Evolutionary conservation across 768 basidiomycete species (phyloP), one percentile per base, ranked within the genome.

Genomic region (Auriculariales sp.): DNA sequence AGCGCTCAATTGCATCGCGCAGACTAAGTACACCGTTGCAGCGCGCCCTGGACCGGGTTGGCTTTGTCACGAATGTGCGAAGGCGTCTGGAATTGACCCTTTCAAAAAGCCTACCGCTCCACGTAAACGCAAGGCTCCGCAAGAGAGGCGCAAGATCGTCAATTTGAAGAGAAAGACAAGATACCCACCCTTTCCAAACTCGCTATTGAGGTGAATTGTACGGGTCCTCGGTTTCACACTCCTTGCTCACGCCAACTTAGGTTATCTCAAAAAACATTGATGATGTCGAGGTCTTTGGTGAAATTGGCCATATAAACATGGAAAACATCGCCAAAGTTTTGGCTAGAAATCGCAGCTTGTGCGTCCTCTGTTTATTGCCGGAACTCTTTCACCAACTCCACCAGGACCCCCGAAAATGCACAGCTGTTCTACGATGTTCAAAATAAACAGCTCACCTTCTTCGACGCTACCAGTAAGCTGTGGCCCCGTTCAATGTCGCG

Each of bases 391-490:
- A 54, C 5, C 9, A 49, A 51, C 39, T 24, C 48, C 17, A 30
- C 53, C 50, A 90, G 91, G 52, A 92, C 82, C 0, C 63, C 76
- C 0, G 76, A 89, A 52, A 95, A 91, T 52, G 87, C 77, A 0
- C 74, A 71, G 22, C 67, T 99, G 10, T 97, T 99, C 66, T 93
- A 95, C 59, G 81, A 81, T 51, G 67, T 76, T 1, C 64, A 74
- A 22, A 83, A 91, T 54, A 70, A 71, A 3, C 71, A 66, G 7
- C 68, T 99, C 29, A 77, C 72, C 0, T 65, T 99, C 32, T 93
- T 88, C 58, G 95, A 99, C 64, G 84, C 81, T 34, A 95, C 94
- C 0, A 82, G 91, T 94, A 61, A 55, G 84, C 66, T n/a, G n/a
- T n/a, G n/a, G n/a, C n/a, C n/a, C n/a, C n/a, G n/a, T n/a, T n/a